These are phyloP conservation scores for Fusarium aywerte DNA, from an alignment of 2,329 filamentous ascomycete genomes.

Conservation along the genomic window DNA sequence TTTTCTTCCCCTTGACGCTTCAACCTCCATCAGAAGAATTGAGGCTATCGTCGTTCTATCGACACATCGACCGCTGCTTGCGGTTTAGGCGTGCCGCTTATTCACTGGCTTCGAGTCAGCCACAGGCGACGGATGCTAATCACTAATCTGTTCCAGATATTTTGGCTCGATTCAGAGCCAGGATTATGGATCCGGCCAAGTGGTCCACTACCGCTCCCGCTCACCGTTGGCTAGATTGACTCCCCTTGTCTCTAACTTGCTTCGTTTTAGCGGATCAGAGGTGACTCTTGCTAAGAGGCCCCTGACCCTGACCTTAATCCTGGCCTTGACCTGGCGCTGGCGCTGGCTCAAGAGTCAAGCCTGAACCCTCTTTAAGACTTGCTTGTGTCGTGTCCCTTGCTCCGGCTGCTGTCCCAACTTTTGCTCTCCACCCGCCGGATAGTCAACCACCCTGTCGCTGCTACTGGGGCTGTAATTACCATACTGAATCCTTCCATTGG, in stretches of 20 bases:
- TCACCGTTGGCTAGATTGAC: constrained; percentile 37
- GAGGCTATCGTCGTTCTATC: constrained; percentile 26
- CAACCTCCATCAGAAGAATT: constrained; percentile 22
- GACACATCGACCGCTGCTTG: constrained; percentile 26
- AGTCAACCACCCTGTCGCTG: neutral
- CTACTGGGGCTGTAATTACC: neutral
- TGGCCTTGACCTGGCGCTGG: neutral
- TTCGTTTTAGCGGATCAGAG: neutral
- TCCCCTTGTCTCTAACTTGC: neutral
- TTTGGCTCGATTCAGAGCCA: constrained; percentile 27
- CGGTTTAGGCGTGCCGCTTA: constrained; percentile 31
- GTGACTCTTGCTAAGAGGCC: neutral
- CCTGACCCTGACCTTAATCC: neutral
- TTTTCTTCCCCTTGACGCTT: constrained; percentile 6
- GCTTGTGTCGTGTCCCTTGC: neutral
- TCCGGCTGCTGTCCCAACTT: constrained; percentile 4
- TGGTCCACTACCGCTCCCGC: constrained; percentile 37
- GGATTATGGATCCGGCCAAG: constrained; percentile 19
- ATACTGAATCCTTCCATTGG: neutral
- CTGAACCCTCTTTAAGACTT: constrained; percentile 8
- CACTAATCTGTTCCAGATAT: constrained; percentile 29
- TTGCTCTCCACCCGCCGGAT: neutral
- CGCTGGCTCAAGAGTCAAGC: neutral
- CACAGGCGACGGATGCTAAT: constrained; percentile 27
- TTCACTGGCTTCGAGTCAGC: constrained; percentile 32